Evolutionary conservation across 2,329 filamentous ascomycete species (phyloP).

Genomic region (Penicillium psychrosexuale): DNA sequence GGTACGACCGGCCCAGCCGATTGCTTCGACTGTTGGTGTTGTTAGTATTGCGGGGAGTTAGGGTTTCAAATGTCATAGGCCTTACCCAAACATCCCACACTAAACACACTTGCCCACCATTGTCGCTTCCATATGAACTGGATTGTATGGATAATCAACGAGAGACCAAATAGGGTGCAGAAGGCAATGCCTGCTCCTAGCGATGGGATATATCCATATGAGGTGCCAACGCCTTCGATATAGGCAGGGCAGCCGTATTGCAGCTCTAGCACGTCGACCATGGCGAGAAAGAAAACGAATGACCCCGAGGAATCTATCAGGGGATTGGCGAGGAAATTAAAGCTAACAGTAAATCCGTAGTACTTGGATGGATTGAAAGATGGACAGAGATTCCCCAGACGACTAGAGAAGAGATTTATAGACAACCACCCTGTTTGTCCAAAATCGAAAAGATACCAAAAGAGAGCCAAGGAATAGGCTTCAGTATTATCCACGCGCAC

Average conservation of each 20-base stretch:
- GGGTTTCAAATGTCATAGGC: background rate
- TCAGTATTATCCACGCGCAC: background rate
- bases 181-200: conserved; percentile 36
- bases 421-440: background rate
- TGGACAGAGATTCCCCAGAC: background rate
- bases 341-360: background rate
- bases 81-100: conserved; percentile 37
- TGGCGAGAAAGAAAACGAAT: conserved; percentile 2
- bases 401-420: background rate
- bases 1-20: conserved; percentile 50
- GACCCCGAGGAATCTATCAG: background rate
- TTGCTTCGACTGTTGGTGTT: conserved; percentile 36
- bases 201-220: conserved; percentile 37
- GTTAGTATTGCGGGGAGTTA: background rate
- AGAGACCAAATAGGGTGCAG: conserved; percentile 34
- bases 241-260: conserved; percentile 25
- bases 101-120: conserved; percentile 42
- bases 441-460: background rate
- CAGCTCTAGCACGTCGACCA: conserved; percentile 13
- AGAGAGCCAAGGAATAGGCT: background rate
- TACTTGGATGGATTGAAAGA: background rate
- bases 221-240: conserved; percentile 24
- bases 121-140: conserved; percentile 38
- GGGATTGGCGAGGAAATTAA: background rate
- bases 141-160: conserved; percentile 34